A percentile compares a stretch with the other conserved stretches of the same genome.
phyloP scores from a whole-genome alignment of 2,329 filamentous ascomycete species.

The Stachybotrys elegans region DNA sequence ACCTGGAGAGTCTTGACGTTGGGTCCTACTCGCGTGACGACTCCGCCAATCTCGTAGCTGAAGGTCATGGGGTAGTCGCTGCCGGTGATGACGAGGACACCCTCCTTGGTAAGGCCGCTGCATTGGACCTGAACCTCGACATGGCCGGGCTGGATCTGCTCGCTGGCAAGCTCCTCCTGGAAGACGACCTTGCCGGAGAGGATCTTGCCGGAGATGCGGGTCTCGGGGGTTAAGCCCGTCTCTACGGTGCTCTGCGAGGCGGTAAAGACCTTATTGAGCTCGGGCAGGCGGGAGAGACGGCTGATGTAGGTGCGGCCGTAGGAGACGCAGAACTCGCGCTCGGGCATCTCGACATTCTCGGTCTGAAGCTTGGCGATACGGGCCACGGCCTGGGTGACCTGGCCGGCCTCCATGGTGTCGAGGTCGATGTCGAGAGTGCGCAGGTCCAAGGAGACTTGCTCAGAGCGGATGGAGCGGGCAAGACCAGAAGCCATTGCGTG shows the following conservation, averaged over 20 bases:
- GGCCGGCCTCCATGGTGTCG: constrained; percentile 7
- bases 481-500: constrained; percentile 20
- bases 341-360: constrained; percentile 9
- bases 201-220: constrained; percentile 14
- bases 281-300: constrained; percentile 14
- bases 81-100: constrained; percentile 13
- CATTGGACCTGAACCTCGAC: constrained; percentile 1
- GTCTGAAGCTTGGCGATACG: constrained; percentile 10
- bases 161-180: constrained; percentile 10
- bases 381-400: constrained; percentile 10
- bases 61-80: constrained; percentile 14
- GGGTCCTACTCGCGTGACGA: constrained; percentile 14
- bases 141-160: constrained; percentile 3
- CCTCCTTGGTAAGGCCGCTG: constrained; percentile 5
- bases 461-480: constrained; percentile 15
- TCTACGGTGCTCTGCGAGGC: constrained; percentile 6
- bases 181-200: constrained; percentile 12
- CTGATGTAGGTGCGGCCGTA: constrained; percentile 17
- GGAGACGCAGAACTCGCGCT: constrained; percentile 15
- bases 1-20: constrained; percentile 9
- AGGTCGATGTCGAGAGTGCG: constrained; percentile 16
- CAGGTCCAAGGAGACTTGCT: constrained; percentile 20
- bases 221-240: constrained; percentile 6
- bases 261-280: constrained; percentile 14
- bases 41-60: constrained; percentile 14